phyloP scores from a whole-genome alignment of 2,329 filamentous ascomycete species.

The Colletotrichum echinochloae region DNA sequence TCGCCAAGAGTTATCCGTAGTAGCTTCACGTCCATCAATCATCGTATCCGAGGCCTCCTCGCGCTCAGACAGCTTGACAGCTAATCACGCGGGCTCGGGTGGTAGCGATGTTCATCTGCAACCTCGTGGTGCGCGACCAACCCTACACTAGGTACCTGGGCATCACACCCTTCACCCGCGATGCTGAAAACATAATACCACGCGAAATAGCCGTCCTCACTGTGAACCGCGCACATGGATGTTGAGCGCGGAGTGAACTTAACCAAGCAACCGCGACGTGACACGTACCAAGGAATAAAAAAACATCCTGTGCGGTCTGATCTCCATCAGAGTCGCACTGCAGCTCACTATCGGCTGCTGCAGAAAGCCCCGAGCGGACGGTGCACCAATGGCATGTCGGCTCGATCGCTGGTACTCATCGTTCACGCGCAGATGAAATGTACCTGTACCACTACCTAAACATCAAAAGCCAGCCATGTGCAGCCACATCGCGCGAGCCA shows the following conservation, averaged over 20 bases:
- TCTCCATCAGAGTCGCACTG: background rate
- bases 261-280: background rate
- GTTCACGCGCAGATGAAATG: background rate
- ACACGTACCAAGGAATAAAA: background rate
- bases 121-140: background rate
- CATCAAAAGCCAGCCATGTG: background rate
- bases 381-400: background rate
- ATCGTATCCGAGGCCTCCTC: background rate
- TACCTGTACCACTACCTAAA: too few species aligned
- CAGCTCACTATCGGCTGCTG: constrained; percentile 1
- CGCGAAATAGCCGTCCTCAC: background rate
- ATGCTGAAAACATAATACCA: background rate
- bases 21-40: constrained; percentile 1
- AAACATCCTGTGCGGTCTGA: too few species aligned
- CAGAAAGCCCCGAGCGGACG: background rate
- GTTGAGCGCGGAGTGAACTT: constrained; percentile 2
- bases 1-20: constrained; percentile 9
- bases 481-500: background rate
- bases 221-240: background rate
- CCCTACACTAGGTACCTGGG: background rate
- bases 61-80: background rate
- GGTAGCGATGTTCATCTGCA: background rate
- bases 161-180: background rate
- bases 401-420: background rate
- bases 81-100: too few species aligned